Conservation (phyloP, 83 land plant genomes). For the Isoetes engelmannii region DNA sequence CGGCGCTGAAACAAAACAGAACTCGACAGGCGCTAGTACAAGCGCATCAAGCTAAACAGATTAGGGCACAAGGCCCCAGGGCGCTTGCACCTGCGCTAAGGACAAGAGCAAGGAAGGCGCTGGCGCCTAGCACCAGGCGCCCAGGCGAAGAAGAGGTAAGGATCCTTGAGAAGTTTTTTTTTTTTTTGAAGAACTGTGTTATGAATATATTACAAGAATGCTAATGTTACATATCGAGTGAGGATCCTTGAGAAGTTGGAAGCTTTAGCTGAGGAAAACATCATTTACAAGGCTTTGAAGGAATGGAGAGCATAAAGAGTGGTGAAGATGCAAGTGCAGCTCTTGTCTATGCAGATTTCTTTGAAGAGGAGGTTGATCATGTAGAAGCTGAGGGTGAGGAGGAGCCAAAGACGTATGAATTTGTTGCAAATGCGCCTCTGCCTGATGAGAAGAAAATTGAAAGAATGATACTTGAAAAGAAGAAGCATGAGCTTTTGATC, state of each 20-base stretch:
- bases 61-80: no score
- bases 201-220: no score
- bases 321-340: constrained; percentile 64
- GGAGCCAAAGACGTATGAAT: constrained; percentile 45
- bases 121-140: no score
- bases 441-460: constrained; percentile 93
- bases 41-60: no score
- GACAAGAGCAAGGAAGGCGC: no score
- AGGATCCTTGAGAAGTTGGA: constrained; percentile 74
- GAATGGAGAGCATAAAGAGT: constrained; percentile 77
- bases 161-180: no score
- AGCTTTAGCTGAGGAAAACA: constrained; percentile 55
- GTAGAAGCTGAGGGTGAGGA: constrained; percentile 22
- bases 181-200: no score
- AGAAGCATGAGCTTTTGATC: constrained; percentile 82
- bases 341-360: constrained; percentile 44
- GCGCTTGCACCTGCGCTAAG: no score
- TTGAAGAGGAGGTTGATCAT: constrained; percentile 41
- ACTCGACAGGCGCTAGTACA: no score
- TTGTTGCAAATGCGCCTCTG: constrained; percentile 86
- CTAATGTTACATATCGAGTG: no score
- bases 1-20: no score
- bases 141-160: no score
- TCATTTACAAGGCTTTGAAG: constrained; percentile 51
- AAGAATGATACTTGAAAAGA: constrained; percentile 84